Percentiles rank a stretch among this genome's conserved stretches.
phyloP scores from a whole-genome alignment of 139 green algal genomes.

The Haematococcus sp. region DNA sequence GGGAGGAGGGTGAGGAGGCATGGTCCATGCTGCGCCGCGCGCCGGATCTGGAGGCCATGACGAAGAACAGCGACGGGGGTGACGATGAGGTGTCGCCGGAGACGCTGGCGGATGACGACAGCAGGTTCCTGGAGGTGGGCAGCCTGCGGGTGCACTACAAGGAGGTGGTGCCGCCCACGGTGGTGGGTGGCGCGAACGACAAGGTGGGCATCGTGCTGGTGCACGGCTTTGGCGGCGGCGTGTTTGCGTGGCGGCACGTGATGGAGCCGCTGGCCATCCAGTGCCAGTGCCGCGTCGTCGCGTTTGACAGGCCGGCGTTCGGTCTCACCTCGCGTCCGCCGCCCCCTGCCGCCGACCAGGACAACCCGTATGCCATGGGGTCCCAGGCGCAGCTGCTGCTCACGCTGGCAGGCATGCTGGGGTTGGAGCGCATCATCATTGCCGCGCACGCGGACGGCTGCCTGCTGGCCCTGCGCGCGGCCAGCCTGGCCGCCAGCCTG shows the following conservation, averaged over 20 bases:
- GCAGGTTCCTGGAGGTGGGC: conserved; percentile 47
- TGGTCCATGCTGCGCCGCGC: conserved; percentile 24
- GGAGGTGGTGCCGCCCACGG: conserved; percentile 20
- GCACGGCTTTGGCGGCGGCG: conserved; percentile 77
- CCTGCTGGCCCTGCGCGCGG: conserved; percentile 58
- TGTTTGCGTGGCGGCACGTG: conserved; percentile 78
- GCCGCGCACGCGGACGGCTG: conserved; percentile 70
- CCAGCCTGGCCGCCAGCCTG: conserved; percentile 28
- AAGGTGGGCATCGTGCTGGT: conserved; percentile 53
- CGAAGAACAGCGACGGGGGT: conserved; percentile 18
- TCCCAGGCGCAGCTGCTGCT: conserved; percentile 59
- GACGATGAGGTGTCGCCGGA: conserved; percentile 44
- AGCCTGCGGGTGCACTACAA: conserved; percentile 49
- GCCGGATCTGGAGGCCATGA: conserved; percentile 33
- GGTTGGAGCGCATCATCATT: conserved; percentile 50
- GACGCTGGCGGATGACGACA: conserved; percentile 51
- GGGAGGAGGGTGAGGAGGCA: conserved; percentile 50
- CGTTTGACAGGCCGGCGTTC: conserved; percentile 36
- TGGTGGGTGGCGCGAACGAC: background rate
- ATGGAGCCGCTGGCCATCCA: conserved; percentile 65
- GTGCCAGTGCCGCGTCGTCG: conserved; percentile 41
- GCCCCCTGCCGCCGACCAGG: background rate
- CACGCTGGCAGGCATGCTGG: conserved; percentile 43
- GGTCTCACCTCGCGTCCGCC: conserved; percentile 20
- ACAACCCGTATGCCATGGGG: conserved; percentile 52